Evolutionary conservation across 202 grass and related monocot species (phyloP), one percentile per base, ranked within the genome.

Genomic region (Setaria viridis): DNA sequence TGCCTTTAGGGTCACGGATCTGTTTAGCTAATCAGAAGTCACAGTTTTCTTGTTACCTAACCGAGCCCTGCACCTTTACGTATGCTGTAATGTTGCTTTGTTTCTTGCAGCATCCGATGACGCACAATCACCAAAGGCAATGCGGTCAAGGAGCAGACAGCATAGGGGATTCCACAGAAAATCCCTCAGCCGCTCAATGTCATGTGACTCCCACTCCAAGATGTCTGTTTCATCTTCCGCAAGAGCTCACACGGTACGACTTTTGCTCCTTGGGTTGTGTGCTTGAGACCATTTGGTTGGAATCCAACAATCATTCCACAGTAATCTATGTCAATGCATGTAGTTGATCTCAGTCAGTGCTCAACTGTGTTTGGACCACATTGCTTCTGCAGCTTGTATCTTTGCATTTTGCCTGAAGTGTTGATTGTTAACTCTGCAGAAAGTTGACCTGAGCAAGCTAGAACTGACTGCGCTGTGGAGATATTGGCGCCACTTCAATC

Each of bases 401-500:
- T 78, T 89, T 69, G 50, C 39, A 48, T 74, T 60, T 55, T 79
- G 16, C 1, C 75, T 82, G 62, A 88, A 48, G 12, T 37, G 56
- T 56, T 62, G 41, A 21, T n/a, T 70, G 14, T 66, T 60, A 83
- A 73, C 14, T 80, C 30, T 81, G 69, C 89, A 97, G 94, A 97
- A 91, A 87, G 94, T 97, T 87, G 94, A 97, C 64, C 85, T 97
- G 77, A 94, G 85, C 90, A 97, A 97, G 70, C 87, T 97, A 66
- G 94, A 93, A 72, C 83, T 89, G 53, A 88, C 82, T 85, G 94
- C 94, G 78, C 82, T 97, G 57, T 90, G 88, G 94, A 94, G 91
- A 97, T 97, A 97, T 81, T 97, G 91, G 89, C 85, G 82, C 56
- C 91, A 97, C 74, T 97, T 97, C 87, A 94, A 94, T 66, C 85